Conservation (phyloP, 2,329 filamentous ascomycete genomes). For the Sporothrix dimorphospora region DNA sequence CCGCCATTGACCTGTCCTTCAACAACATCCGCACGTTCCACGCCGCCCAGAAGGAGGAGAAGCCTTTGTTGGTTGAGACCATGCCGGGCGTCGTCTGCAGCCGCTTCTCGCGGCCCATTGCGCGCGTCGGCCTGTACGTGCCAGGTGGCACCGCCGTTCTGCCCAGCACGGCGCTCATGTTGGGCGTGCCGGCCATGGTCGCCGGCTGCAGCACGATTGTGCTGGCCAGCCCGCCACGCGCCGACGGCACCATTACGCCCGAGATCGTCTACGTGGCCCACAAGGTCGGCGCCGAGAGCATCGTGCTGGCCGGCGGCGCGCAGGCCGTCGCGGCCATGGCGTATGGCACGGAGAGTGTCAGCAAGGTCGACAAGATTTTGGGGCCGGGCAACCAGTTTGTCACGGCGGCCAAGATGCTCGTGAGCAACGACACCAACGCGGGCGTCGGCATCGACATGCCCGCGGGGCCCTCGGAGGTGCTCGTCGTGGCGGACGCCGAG, state of each 20-base stretch:
- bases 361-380: constrained; percentile 98
- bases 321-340: constrained; percentile 97
- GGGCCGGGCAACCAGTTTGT: constrained; percentile 98
- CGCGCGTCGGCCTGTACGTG: constrained; percentile 94
- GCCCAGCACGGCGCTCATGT: constrained; percentile 95
- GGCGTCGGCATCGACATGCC: constrained; percentile 98
- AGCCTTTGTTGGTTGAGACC: constrained; percentile 84
- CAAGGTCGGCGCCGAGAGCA: constrained; percentile 94
- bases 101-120: constrained; percentile 88
- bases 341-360: constrained; percentile 92
- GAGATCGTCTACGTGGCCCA: constrained; percentile 98
- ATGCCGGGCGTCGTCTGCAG: constrained; percentile 98
- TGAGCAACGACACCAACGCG: constrained; percentile 95
- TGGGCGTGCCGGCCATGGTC: constrained; percentile 96
- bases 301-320: constrained; percentile 92
- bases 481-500: constrained; percentile 89
- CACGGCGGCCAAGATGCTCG: constrained; percentile 97
- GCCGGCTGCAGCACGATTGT: constrained; percentile 96
- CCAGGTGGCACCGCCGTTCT: constrained; percentile 97
- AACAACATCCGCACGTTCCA: constrained; percentile 96
- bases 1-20: constrained; percentile 91
- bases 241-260: constrained; percentile 88
- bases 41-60: constrained; percentile 82
- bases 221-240: constrained; percentile 84
- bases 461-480: constrained; percentile 90